Conservation (phyloP, 495 filamentous ascomycete species). For the Aspergillus asperescens region DNA sequence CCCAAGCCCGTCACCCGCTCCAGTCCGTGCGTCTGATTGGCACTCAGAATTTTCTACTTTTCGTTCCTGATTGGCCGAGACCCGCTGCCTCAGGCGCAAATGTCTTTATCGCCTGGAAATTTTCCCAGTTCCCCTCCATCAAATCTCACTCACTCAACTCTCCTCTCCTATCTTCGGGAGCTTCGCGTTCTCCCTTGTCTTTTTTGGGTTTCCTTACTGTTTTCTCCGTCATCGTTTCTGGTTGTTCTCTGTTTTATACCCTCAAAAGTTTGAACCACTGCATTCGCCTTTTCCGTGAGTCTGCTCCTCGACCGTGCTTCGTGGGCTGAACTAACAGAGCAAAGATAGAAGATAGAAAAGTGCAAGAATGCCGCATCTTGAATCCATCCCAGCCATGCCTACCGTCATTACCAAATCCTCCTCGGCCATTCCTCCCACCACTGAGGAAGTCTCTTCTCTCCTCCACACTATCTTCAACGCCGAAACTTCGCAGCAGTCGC, state of each 20-base stretch:
- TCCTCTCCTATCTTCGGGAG: conserved; percentile 1
- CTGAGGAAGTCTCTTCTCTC: conserved; percentile 66
- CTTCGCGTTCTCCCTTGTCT: conserved; percentile 1
- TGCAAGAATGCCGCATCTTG: conserved; percentile 62
- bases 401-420: conserved; percentile 54
- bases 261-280: conserved; percentile 3
- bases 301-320: background rate
- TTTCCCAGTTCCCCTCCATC: conserved; percentile 20
- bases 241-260: conserved; percentile 8
- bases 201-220: conserved; percentile 2
- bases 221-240: conserved; percentile 7
- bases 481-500: conserved; percentile 75
- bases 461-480: conserved; percentile 72
- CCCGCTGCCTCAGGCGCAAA: conserved; percentile 15
- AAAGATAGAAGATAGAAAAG: background rate
- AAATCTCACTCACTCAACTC: conserved; percentile 1
- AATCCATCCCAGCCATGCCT: conserved; percentile 48
- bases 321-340: background rate
- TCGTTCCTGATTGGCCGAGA: background rate
- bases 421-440: conserved; percentile 54
- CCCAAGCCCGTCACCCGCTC: background rate
- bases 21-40: background rate
- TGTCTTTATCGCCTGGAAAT: conserved; percentile 9
- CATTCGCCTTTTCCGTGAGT: background rate
- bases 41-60: conserved; percentile 11